A percentile compares a stretch with the other conserved stretches of the same genome.
These are phyloP conservation scores for Lepidium africanum DNA, from an alignment of 345 rosid species.

Conservation along the genomic window DNA sequence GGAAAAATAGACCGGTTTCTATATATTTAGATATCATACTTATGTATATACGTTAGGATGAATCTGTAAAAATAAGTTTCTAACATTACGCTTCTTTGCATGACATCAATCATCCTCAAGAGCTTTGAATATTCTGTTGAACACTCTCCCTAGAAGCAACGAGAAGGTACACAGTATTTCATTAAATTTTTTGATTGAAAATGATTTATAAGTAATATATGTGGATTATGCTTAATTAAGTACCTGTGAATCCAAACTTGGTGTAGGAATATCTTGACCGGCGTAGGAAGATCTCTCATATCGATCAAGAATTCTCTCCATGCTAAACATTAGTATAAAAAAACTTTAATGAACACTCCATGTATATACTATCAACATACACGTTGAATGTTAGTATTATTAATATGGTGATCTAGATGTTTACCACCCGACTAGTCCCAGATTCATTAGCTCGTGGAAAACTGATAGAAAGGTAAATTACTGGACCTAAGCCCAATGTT, in stretches of 20 bases:
- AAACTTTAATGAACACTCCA: not conserved
- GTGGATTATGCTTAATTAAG: not conserved
- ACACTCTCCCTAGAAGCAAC: slow-evolving; percentile 42
- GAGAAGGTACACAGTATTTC: not conserved
- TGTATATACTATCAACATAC: not conserved
- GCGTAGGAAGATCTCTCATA: slow-evolving; percentile 46
- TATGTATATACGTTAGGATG: not conserved
- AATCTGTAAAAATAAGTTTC: not conserved
- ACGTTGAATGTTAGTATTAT: not conserved
- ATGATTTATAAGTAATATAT: not conserved
- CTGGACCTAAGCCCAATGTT: too few relatives aligned
- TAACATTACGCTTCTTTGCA: slow-evolving; percentile 61
- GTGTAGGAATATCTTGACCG: slow-evolving; percentile 32
- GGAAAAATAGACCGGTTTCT: too few relatives aligned
- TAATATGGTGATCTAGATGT: too few relatives aligned
- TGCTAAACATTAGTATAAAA: slow-evolving; percentile 29
- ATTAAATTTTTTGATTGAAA: not conserved
- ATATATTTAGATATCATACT: not conserved
- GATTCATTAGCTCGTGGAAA: too few relatives aligned
- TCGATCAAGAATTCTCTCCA: slow-evolving; percentile 67
- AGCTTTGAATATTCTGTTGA: slow-evolving; percentile 54
- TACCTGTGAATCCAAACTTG: slow-evolving; percentile 35
- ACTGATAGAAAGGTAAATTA: too few relatives aligned
- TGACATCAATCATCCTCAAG: slow-evolving; percentile 44
- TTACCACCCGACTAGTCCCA: too few relatives aligned